Conservation (phyloP, 192 early-diverging fungal species). For the Coemansia sp. region DNA sequence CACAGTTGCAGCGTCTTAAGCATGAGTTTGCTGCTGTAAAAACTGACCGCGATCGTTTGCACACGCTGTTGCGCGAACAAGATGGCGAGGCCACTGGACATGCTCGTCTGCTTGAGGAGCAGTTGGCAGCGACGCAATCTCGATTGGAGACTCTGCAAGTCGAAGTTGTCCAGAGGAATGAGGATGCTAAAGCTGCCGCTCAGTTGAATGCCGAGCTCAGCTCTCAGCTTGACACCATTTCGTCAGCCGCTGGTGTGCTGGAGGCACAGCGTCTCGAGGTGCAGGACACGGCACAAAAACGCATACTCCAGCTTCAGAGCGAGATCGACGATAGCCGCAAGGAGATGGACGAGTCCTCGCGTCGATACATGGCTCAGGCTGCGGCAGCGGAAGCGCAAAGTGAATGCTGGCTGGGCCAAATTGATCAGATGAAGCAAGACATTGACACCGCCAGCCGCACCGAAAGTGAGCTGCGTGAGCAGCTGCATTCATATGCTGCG, state of each 20-base stretch:
- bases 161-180: neutral
- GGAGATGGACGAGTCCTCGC: neutral
- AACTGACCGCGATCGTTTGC: neutral
- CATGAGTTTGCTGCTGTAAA: no score
- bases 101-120: conserved; percentile 1
- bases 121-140: neutral
- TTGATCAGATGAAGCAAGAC: neutral
- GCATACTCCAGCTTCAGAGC: neutral
- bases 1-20: conserved; percentile 1
- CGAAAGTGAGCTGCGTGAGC: neutral
- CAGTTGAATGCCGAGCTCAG: conserved; percentile 2
- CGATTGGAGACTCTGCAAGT: neutral
- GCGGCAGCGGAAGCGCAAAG: neutral
- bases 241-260: neutral
- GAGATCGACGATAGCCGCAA: neutral
- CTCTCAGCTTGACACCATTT: neutral
- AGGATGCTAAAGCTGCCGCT: neutral
- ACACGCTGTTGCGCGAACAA: neutral
- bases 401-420: neutral
- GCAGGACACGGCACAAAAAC: neutral
- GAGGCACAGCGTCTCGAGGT: conserved; percentile 2
- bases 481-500: neutral
- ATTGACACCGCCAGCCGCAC: neutral
- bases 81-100: neutral
- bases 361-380: neutral